Percentiles rank a stretch among this genome's conserved stretches.
Evolutionary conservation across 2,329 filamentous ascomycete genomes (phyloP).

Genomic region (Arthroderma sp.): DNA sequence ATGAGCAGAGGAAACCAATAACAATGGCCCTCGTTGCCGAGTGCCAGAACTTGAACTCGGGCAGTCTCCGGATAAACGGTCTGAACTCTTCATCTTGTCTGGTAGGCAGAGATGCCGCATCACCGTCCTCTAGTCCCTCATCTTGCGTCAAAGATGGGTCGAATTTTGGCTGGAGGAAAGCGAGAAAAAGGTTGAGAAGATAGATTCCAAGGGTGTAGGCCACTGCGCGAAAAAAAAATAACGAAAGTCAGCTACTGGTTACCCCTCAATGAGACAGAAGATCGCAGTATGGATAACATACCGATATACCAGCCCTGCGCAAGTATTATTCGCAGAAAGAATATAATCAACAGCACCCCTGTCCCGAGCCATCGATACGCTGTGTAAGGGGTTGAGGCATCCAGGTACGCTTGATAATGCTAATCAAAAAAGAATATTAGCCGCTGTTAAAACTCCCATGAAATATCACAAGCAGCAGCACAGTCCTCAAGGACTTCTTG

Average conservation of each 20-base stretch:
- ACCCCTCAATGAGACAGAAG: background rate
- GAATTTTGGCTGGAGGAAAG: constrained; percentile 96
- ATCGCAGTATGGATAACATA: constrained; percentile 34
- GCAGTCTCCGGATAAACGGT: constrained; percentile 87
- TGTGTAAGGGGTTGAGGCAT: constrained; percentile 82
- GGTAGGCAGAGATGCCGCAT: constrained; percentile 66
- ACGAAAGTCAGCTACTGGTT: background rate
- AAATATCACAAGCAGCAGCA: no score
- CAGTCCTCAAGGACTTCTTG: no score
- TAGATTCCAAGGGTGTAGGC: constrained; percentile 98
- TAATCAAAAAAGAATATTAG: constrained; percentile 26
- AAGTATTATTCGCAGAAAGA: constrained; percentile 78
- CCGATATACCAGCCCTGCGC: constrained; percentile 99
- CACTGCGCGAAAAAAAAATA: constrained; percentile 42
- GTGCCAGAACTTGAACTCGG: constrained; percentile 99
- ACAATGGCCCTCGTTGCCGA: constrained; percentile 75
- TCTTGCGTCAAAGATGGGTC: constrained; percentile 92
- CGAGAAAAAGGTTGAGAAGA: constrained; percentile 96
- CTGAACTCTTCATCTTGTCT: constrained; percentile 97
- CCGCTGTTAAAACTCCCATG: background rate
- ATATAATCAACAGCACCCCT: constrained; percentile 58
- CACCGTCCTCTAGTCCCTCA: constrained; percentile 90
- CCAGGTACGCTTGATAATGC: constrained; percentile 89
- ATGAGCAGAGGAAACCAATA: constrained; percentile 77
- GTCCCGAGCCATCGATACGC: constrained; percentile 84